Conservation (phyloP, 202 grass and related monocot species). For the Digitaria exilis region DNA sequence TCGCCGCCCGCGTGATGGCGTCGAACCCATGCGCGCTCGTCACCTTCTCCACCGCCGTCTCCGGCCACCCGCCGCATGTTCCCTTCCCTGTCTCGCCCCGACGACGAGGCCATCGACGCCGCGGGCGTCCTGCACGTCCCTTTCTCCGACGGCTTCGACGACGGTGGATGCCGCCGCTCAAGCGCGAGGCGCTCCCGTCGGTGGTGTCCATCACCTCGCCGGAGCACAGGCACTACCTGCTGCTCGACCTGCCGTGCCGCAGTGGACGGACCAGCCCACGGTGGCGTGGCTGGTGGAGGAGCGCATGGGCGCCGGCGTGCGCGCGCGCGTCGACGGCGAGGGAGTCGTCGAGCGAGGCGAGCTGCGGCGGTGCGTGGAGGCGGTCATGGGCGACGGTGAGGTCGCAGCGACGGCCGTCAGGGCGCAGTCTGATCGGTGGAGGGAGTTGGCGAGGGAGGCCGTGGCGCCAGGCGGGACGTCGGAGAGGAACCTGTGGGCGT, state of each 20-base stretch:
- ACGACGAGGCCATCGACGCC: constrained; percentile 25
- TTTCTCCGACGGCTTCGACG: constrained; percentile 58
- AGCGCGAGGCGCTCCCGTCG: constrained; percentile 41
- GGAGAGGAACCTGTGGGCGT: background rate
- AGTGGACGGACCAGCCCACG: constrained; percentile 57
- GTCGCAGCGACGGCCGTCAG: background rate
- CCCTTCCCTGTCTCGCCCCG: constrained; percentile 29
- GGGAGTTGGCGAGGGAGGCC: background rate
- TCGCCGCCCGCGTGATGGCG: constrained; percentile 29
- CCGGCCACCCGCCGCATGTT: constrained; percentile 58
- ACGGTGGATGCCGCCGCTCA: constrained; percentile 36
- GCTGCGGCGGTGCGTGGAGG: constrained; percentile 52
- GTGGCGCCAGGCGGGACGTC: background rate
- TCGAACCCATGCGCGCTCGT: constrained; percentile 6
- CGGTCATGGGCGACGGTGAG: constrained; percentile 45
- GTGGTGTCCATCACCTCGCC: constrained; percentile 24
- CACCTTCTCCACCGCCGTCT: constrained; percentile 54
- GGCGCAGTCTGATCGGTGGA: background rate
- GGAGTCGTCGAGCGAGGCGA: constrained; percentile 34
- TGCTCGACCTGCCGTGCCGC: constrained; percentile 20
- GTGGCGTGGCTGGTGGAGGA: constrained; percentile 44
- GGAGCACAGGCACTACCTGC: background rate
- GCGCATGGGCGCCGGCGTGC: constrained; percentile 42
- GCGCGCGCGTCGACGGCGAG: constrained; percentile 25
- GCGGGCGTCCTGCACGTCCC: constrained; percentile 45